Conservation (phyloP, 73 alveolate species). For the Diophrys appendiculata region DNA sequence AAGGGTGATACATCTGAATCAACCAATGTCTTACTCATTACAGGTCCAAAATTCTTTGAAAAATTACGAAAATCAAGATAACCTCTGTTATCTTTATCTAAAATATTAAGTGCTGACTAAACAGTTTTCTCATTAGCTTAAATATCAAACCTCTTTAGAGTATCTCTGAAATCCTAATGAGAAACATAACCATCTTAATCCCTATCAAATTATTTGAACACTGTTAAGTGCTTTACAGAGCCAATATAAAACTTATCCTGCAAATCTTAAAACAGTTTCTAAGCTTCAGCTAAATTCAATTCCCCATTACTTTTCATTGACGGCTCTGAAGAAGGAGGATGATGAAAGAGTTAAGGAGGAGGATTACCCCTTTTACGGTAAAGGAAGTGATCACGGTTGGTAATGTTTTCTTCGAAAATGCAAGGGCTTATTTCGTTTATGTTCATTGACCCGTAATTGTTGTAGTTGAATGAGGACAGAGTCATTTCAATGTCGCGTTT, state of each 20-base stretch:
- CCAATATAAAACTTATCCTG: slow-evolving; percentile 40
- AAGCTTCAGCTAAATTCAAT: slow-evolving; percentile 22
- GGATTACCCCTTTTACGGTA: slow-evolving; percentile 30
- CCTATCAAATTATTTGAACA: slow-evolving; percentile 39
- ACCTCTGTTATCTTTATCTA: slow-evolving; percentile 44
- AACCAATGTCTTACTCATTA: slow-evolving; percentile 44
- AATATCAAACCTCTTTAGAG: slow-evolving; percentile 16
- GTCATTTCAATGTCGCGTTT: slow-evolving; percentile 54
- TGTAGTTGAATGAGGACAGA: slow-evolving; percentile 43
- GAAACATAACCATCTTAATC: slow-evolving; percentile 58
- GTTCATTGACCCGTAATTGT: slow-evolving; percentile 51
- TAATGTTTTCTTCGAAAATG: slow-evolving; percentile 31
- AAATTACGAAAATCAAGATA: slow-evolving; percentile 40
- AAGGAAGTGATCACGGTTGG: slow-evolving; percentile 10
- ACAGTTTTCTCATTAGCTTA: slow-evolving; percentile 24
- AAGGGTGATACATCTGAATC: too few relatives aligned
- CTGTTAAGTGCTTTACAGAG: slow-evolving; percentile 22
- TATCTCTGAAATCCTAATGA: slow-evolving; percentile 42
- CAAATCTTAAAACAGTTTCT: slow-evolving; percentile 15
- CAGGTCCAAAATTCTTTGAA: slow-evolving; percentile 29
- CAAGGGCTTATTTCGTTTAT: slow-evolving; percentile 21
- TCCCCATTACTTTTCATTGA: slow-evolving; percentile 1
- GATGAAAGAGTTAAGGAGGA: slow-evolving; percentile 48
- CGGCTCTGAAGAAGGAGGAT: slow-evolving; percentile 7
- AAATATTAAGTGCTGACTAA: slow-evolving; percentile 10